Base-by-base conservation (phyloP, 164 flowering plant genomes). In the Euptelea pleiosperma region DNA sequence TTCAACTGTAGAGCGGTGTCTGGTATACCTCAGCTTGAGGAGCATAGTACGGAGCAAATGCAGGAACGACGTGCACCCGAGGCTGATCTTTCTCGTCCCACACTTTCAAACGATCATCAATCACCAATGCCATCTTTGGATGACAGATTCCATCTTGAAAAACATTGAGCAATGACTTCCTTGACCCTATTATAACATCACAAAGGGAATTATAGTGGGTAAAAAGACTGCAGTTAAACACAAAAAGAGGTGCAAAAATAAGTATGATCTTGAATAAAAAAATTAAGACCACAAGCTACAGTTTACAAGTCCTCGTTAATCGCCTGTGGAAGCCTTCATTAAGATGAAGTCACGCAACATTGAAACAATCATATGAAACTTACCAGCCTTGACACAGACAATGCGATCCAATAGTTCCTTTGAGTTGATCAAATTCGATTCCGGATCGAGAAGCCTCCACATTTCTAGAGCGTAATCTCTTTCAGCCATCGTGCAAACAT, bases 361-460 rank as follows among this genome's bases (percentile, higher is more conserved):
- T n/a, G n/a, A n/a, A n/a, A 50, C 21, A 50, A 34, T 48, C 28
- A 52, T 3, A n/a, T 33, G 25, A 40, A 26, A 65, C 81, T 73
- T 69, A 91, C 99, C 99, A 68, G 96, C 76, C 58, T 91, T 94
- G 22, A 94, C 98, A 68, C 99, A 91, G 28, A 91, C 98, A 69
- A 94, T 86, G 31, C 98, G 96, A 26, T 83, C 79, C 72, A 87
- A 68, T 31, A 91, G 72, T 60, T 85, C 89, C 40, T 71, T 86
- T 2, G 84, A 65, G 72, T 69, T 86, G 61, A 94, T 94, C 72
- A 94, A 75, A 66, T 91, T 89, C 52, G 78, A 80, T 29, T 87
- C 99, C 26, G 98, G 99, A 73, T 94, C 99, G 68, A 94, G 96
- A 72, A 94, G 96, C 75, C 99, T 85, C 99, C 99, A 94, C 99